Base-by-base conservation (phyloP, 768 basidiomycete genomes). In the Pisolithus tinctorius region DNA sequence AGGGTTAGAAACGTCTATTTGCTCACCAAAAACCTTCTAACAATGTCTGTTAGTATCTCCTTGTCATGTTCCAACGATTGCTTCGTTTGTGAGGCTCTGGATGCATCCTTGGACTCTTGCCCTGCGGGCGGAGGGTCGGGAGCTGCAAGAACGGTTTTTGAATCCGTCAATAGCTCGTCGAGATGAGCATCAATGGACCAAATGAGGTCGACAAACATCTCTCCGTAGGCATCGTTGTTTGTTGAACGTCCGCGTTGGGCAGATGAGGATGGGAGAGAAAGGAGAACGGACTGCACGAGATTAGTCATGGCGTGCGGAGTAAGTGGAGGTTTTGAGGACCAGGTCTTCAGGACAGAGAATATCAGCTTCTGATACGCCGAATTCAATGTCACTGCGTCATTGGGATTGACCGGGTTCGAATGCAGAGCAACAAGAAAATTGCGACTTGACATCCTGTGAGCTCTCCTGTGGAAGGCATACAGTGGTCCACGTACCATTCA, bases 111-210 rank as follows among this genome's bases (percentile, higher is more conserved):
- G 31, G 53, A 20, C 23, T 68, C 64, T 39, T 65, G 60, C n/a
- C 73, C 71, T 37, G 54, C 52, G 13, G 47, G 14, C 27, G 51
- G 43, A 7, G 58, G 58, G 47, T 65, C 70, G 61, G 54, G 57
- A 25, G 66, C 63, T 34, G 69, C 62, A 42, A 79, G 59, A 41
- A 72, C 58, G 27, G 62, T 53, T 63, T 79, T 81, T 42, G 75
- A 74, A 57, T 88, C 85, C 13, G 67, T 64, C 34, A 84, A 56
- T 27, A 82, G 65, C 59, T 90, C 88, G 51, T 93, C 90, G 52
- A 92, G 65, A 56, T 86, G 81, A 36, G 79, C 74, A 67, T 93
- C 91, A 42, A 88, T 65, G 17, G 88, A 78, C 91, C 91, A 93
- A 42, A 90, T 74, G 59, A 87, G 74, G 63, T 93, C 91, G 20